Evolutionary conservation across 768 basidiomycete genomes (phyloP).

Genomic region (Suillus paluster): DNA sequence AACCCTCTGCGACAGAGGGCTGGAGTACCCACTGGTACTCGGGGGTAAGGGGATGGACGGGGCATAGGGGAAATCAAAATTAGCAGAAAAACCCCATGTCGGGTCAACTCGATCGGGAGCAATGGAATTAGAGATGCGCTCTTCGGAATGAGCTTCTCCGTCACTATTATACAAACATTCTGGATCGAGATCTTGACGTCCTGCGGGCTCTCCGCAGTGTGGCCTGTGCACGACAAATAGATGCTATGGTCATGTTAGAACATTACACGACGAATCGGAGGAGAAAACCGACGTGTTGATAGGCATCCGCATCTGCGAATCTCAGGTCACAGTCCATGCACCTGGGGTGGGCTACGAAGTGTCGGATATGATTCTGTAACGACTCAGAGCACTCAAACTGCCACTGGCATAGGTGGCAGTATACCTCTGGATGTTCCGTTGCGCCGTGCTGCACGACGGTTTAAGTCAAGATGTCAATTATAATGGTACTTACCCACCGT

Average conservation of each 20-base stretch:
- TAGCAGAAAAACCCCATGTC: constrained; percentile 27
- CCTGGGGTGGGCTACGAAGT: constrained; percentile 49
- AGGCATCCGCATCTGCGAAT: constrained; percentile 42
- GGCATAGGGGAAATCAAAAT: constrained; percentile 24
- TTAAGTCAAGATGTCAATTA: constrained; percentile 16
- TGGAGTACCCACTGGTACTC: constrained; percentile 35
- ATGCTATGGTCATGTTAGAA: constrained; percentile 20
- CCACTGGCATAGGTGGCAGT: constrained; percentile 42
- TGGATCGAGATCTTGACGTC: constrained; percentile 1
- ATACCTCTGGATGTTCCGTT: constrained; percentile 34
- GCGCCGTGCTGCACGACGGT: constrained; percentile 31
- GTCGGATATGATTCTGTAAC: constrained; percentile 44
- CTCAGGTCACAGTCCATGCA: constrained; percentile 47
- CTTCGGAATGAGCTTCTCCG: neutral
- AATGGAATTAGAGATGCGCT: constrained; percentile 12
- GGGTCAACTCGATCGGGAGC: constrained; percentile 20
- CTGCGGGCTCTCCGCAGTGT: neutral
- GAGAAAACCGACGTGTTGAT: constrained; percentile 38
- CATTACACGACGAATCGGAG: constrained; percentile 2
- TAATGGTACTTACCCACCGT: constrained; percentile 24
- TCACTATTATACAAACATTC: constrained; percentile 6
- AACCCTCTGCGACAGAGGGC: constrained; percentile 31
- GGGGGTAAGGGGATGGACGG: constrained; percentile 36
- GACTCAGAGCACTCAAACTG: constrained; percentile 43
- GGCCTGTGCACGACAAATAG: constrained; percentile 34